Base-by-base conservation (phyloP, 345 rosid genomes). In the Euphorbia tirucalli region DNA sequence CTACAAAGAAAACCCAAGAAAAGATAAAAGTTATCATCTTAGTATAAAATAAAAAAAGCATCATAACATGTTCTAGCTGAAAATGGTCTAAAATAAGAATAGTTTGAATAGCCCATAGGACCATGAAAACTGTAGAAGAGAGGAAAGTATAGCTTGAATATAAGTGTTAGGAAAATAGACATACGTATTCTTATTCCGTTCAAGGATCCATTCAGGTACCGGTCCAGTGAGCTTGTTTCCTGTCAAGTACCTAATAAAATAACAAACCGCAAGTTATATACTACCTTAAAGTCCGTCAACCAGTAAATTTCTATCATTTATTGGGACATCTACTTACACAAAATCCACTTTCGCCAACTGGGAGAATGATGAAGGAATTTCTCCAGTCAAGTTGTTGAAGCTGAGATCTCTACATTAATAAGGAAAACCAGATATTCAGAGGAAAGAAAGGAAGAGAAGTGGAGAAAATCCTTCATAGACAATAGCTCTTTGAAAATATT, bases 351-450 rank as follows among this genome's bases (percentile, higher is more conserved):
- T 91, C 62, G 70, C 74, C 73, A 86, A 65, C 8, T 69, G 65
- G 44, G 58, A 61, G 73, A 91, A 93, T 14, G 91, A 79, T 48
- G 76, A 2, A 3, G 97, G 97, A 83, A 93, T 82, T 80, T 82
- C 80, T 66, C 97, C 93, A 15, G 80, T 88, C 72, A 93, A 72
- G 71, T 77, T 83, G 73, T 93, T 93, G 77, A 85, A 91, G 79
- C 93, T 93, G 69, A 93, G 87, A 78, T 93, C 98, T 74, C 97
- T 93, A 78, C 85, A 88, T 7, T 16, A 62, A 70, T 14, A 66
- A 56, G 80, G 25, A 73, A 56, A 61, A 27, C 18, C 50, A 56
- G 50, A 39, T 41, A 55, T 24, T 43, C 16, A 24, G 35, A 43
- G 31, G n/a, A n/a, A n/a, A n/a, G 9, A 1, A 15, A 43, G 4